These are phyloP conservation scores for Solanum chaucha DNA, from an alignment of 257 asterid genomes.

Conservation along the genomic window DNA sequence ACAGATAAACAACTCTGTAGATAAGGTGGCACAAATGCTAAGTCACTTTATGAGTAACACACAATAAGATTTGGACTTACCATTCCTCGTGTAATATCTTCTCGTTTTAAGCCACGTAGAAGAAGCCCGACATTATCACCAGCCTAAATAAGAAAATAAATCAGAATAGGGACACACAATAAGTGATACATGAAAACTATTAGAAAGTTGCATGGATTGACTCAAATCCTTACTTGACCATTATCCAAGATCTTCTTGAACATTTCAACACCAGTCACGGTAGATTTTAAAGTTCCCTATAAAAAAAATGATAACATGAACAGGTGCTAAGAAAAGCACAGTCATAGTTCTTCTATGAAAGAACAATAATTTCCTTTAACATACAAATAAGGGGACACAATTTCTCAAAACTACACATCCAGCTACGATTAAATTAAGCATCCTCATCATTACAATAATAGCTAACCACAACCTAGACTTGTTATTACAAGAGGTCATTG, in stretches of 20 bases:
- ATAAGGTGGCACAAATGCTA: neutral
- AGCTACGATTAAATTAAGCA: neutral
- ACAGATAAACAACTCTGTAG: neutral
- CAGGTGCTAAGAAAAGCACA: neutral
- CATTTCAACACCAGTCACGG: constrained; percentile 98
- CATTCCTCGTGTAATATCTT: constrained; percentile 85
- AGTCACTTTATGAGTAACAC: neutral
- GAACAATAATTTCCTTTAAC: neutral
- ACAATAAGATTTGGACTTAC: constrained; percentile 29
- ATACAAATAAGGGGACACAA: neutral
- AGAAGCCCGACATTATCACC: constrained; percentile 99
- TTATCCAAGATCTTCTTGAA: constrained; percentile 86
- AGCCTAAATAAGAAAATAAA: constrained; percentile 44
- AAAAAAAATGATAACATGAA: constrained; percentile 7
- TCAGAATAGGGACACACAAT: neutral
- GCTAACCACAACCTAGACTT: neutral
- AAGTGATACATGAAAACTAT: neutral
- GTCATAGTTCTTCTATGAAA: neutral
- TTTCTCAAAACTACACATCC: neutral
- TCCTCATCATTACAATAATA: neutral
- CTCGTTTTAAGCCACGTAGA: constrained; percentile 92
- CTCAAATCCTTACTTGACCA: constrained; percentile 60
- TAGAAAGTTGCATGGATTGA: neutral
- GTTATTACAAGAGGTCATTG: neutral
- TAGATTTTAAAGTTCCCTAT: constrained; percentile 72